Percentiles rank a stretch among this genome's conserved stretches.
These are phyloP conservation scores for Solanum pinnatisectum DNA, from an alignment of 257 asterid species.

Conservation along the genomic window DNA sequence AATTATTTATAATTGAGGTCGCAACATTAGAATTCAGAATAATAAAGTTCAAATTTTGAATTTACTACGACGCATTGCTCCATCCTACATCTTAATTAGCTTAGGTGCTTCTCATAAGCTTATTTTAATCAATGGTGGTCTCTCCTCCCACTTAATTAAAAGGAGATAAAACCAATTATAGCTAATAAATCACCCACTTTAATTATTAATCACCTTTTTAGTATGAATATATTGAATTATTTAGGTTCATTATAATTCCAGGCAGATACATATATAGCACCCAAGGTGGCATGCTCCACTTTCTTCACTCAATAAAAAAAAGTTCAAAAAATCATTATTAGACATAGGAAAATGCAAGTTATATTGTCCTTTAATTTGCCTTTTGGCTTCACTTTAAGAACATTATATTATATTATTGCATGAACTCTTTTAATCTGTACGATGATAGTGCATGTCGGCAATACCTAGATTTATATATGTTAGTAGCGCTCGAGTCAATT, in stretches of 20 bases:
- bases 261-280: neutral
- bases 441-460: neutral
- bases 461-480: neutral
- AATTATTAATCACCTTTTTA: slow-evolving; percentile 4
- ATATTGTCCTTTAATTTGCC: neutral
- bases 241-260: neutral
- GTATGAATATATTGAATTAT: slow-evolving; percentile 6
- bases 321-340: neutral
- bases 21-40: neutral
- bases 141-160: slow-evolving; percentile 2
- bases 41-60: neutral
- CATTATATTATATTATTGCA: neutral
- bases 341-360: slow-evolving; percentile 5
- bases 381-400: slow-evolving; percentile 12
- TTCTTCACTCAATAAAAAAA: slow-evolving; percentile 21
- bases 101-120: neutral
- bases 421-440: neutral
- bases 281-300: slow-evolving; percentile 37
- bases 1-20: neutral
- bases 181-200: slow-evolving; percentile 8
- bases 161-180: neutral
- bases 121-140: neutral
- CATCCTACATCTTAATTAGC: neutral
- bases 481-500: neutral
- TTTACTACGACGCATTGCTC: neutral